These are phyloP conservation scores for Flaveria brownii DNA, from an alignment of 129 eudicot species.

Conservation along the genomic window DNA sequence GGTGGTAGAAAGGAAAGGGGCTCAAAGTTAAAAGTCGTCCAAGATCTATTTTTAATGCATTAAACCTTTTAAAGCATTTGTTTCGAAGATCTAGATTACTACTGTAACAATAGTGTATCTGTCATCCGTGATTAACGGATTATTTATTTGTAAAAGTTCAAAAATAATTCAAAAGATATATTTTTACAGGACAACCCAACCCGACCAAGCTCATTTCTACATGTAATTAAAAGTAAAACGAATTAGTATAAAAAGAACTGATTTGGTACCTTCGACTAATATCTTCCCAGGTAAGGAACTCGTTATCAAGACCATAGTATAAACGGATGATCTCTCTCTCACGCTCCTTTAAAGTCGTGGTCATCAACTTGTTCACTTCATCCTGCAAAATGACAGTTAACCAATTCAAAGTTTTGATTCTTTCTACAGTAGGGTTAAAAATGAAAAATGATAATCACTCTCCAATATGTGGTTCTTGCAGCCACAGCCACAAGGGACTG, in stretches of 20 bases:
- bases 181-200: background rate
- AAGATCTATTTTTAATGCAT: background rate
- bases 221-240: background rate
- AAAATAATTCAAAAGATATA: background rate
- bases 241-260: background rate
- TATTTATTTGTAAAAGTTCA: background rate
- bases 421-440: background rate
- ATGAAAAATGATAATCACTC: conserved; percentile 2
- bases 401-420: background rate
- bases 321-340: conserved; percentile 82
- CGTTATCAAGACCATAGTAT: conserved; percentile 88
- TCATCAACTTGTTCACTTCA: conserved; percentile 84
- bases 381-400: conserved; percentile 49
- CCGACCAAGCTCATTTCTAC: background rate
- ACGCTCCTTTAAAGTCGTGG: conserved; percentile 59
- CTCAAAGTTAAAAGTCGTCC: background rate
- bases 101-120: background rate
- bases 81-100: background rate
- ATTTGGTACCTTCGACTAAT: conserved; percentile 70
- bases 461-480: conserved; percentile 15
- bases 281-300: conserved; percentile 97
- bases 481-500: background rate
- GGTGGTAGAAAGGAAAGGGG: background rate
- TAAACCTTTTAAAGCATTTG: background rate
- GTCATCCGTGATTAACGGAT: background rate